Evolutionary conservation across 2,329 filamentous ascomycete species (phyloP).

Genomic region (Calonectria pauciramosa): DNA sequence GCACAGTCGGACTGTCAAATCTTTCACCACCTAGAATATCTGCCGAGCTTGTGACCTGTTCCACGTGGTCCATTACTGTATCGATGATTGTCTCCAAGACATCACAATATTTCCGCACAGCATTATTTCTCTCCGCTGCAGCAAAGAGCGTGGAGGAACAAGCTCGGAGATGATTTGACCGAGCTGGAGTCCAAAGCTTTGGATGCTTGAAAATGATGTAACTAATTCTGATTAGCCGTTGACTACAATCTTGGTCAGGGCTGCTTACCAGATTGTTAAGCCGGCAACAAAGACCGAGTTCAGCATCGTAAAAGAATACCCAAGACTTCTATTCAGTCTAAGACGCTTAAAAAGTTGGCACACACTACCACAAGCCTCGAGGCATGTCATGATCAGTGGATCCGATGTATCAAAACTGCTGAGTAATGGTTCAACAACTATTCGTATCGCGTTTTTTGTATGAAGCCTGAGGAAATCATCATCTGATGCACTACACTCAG

Average conservation of each 20-base stretch:
- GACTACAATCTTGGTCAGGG: no score
- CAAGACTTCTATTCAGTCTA: constrained; percentile 13
- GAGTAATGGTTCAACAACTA: constrained; percentile 3
- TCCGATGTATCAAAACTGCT: neutral
- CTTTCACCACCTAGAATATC: neutral
- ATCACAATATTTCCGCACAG: constrained; percentile 20
- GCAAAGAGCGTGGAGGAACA: constrained; percentile 17
- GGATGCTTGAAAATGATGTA: constrained; percentile 19
- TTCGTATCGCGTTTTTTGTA: neutral
- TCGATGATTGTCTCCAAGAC: constrained; percentile 23
- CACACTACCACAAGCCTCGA: constrained; percentile 14
- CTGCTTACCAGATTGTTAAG: constrained; percentile 16
- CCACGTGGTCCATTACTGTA: constrained; percentile 11
- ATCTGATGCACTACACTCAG: neutral
- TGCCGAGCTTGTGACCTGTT: neutral
- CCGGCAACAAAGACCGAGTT: constrained; percentile 22
- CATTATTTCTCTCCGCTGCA: constrained; percentile 19
- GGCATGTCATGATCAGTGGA: neutral
- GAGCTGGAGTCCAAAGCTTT: constrained; percentile 19
- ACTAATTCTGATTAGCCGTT: neutral
- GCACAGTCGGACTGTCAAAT: neutral
- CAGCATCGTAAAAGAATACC: constrained; percentile 23
- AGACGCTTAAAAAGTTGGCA: constrained; percentile 22
- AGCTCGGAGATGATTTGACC: constrained; percentile 17
- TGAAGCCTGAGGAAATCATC: constrained; percentile 14